Evolutionary conservation across 2,329 filamentous ascomycete species (phyloP).

Genomic region (Calonectria pseudoturangicola): DNA sequence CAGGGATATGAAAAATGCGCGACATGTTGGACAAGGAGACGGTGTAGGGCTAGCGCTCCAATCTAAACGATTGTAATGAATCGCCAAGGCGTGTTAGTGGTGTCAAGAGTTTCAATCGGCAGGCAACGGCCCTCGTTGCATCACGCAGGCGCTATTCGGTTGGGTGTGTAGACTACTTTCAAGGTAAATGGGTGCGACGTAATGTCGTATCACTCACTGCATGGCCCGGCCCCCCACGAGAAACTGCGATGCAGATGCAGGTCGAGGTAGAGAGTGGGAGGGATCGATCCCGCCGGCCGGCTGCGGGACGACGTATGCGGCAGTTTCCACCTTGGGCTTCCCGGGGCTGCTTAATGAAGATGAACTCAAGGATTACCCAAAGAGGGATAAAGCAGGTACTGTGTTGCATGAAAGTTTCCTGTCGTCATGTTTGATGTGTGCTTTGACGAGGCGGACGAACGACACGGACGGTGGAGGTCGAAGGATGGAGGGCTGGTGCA

Average conservation of each 20-base stretch:
- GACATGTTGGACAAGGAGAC: slow-evolving; percentile 22
- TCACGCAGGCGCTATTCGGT: slow-evolving; percentile 13
- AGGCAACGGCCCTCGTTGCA: slow-evolving; percentile 22
- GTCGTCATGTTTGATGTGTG: slow-evolving; percentile 2
- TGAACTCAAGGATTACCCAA: slow-evolving; percentile 21
- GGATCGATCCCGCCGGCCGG: slow-evolving; percentile 29
- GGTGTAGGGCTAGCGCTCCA: slow-evolving; percentile 17
- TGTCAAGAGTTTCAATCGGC: slow-evolving; percentile 25
- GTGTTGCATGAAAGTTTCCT: not conserved
- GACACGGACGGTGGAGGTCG: not conserved
- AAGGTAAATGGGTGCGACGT: slow-evolving; percentile 13
- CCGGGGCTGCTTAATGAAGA: slow-evolving; percentile 26
- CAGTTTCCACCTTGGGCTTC: slow-evolving; percentile 34
- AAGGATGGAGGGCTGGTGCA: not conserved
- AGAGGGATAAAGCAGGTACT: slow-evolving; percentile 2
- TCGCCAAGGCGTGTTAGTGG: slow-evolving; percentile 4
- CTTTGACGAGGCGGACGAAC: slow-evolving; percentile 14
- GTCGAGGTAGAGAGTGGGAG: slow-evolving; percentile 20
- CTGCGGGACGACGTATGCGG: slow-evolving; percentile 19
- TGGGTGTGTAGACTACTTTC: not conserved
- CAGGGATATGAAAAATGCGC: slow-evolving; percentile 35
- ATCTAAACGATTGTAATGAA: slow-evolving; percentile 21
- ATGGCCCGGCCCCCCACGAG: slow-evolving; percentile 33
- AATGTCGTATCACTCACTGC: slow-evolving; percentile 26
- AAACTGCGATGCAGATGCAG: slow-evolving; percentile 21